Evolutionary conservation across 352 stramenopile genomes (phyloP).

Genomic region (Phytophthora brassicae): DNA sequence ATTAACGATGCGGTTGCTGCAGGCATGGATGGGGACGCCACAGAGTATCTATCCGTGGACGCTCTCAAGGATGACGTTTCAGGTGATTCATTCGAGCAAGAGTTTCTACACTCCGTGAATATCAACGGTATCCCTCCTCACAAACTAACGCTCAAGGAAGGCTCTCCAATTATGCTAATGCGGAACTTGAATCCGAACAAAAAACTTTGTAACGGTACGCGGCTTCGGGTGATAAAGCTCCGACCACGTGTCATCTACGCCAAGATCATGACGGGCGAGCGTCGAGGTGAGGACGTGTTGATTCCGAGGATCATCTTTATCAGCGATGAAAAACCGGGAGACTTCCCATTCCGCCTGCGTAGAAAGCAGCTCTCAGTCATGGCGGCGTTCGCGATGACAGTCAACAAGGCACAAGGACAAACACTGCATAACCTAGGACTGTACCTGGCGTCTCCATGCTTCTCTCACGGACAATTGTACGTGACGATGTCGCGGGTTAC

Average conservation of each 20-base stretch:
- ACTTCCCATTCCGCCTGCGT: slow-evolving; percentile 26
- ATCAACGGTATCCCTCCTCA: neutral
- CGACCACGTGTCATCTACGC: neutral
- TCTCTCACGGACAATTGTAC: neutral
- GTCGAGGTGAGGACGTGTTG: neutral
- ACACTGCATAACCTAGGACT: slow-evolving; percentile 26
- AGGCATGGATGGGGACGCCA: too few relatives aligned
- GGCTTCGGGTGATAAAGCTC: neutral
- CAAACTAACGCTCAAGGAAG: neutral
- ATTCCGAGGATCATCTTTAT: neutral
- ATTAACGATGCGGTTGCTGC: too few relatives aligned
- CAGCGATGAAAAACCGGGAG: neutral
- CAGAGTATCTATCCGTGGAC: neutral
- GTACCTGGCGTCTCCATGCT: neutral
- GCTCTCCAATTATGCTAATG: neutral
- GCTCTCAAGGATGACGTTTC: neutral
- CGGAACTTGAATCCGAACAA: neutral
- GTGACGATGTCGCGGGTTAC: neutral
- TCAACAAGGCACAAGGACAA: slow-evolving; percentile 43
- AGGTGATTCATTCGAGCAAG: neutral
- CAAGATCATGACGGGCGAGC: neutral
- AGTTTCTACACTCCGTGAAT: neutral
- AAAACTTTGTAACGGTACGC: neutral
- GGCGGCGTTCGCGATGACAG: slow-evolving; percentile 35
- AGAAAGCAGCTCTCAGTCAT: slow-evolving; percentile 30